Conservation (phyloP, 345 rosid species). For the Syzygium jambos region DNA sequence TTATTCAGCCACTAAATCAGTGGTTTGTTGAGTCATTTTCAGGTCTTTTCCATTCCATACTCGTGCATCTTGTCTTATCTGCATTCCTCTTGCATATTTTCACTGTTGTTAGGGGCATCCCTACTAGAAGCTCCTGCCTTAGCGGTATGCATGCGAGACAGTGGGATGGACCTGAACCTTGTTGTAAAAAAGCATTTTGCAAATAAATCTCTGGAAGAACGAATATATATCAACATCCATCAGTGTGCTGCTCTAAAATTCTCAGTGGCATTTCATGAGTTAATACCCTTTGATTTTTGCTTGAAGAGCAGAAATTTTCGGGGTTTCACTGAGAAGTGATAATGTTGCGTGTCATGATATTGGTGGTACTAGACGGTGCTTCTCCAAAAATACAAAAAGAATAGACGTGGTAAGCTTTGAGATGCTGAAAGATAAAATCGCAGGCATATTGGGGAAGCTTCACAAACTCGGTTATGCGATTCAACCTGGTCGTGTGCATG, state of each 20-base stretch:
- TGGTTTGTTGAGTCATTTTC: background rate
- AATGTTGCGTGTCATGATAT: background rate
- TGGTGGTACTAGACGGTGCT: background rate
- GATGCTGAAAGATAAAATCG: background rate
- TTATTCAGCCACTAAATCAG: background rate
- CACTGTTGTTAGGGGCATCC: background rate
- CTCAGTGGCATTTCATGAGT: background rate
- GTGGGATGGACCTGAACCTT: background rate
- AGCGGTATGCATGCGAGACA: background rate
- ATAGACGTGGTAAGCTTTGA: background rate
- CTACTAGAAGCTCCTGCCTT: background rate
- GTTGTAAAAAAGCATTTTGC: background rate
- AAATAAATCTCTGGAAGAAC: background rate
- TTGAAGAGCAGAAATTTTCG: background rate
- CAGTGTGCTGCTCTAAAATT: background rate
- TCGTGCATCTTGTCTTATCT: background rate
- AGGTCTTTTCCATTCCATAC: background rate
- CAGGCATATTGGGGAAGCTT: background rate
- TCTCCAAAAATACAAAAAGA: background rate
- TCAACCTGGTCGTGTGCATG: background rate
- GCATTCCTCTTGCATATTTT: background rate
- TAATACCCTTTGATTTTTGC: background rate
- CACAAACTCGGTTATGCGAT: background rate
- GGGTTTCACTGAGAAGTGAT: background rate
- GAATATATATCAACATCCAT: background rate